Conservation (phyloP, 768 basidiomycete genomes). For the Amanita brunnescens region DNA sequence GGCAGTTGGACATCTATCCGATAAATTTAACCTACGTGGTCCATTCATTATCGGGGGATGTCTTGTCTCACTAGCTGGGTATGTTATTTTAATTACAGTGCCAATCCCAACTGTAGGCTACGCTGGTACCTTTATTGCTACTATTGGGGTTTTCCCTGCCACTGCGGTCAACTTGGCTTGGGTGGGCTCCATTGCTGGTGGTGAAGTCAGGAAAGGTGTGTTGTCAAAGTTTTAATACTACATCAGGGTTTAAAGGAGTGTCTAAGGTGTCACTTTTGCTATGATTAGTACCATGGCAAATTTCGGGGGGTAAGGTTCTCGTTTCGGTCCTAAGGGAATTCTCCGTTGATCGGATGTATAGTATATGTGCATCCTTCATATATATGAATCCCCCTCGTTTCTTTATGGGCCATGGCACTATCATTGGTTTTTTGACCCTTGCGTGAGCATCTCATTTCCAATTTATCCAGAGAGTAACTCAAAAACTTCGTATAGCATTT, state of each 20-base stretch:
- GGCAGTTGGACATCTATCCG: constrained; percentile 31
- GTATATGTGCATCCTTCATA: constrained; percentile 34
- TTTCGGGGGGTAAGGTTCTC: constrained; percentile 31
- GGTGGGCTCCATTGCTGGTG: constrained; percentile 47
- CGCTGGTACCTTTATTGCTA: constrained; percentile 39
- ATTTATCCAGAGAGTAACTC: not conserved
- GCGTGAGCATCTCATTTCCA: constrained; percentile 21
- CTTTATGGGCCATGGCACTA: constrained; percentile 28
- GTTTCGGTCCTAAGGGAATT: not conserved
- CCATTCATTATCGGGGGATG: constrained; percentile 38
- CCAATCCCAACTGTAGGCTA: constrained; percentile 30
- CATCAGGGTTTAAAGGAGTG: not conserved
- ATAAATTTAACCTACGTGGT: constrained; percentile 33
- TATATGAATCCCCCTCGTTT: constrained; percentile 30
- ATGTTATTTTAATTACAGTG: constrained; percentile 36
- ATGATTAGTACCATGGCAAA: constrained; percentile 49
- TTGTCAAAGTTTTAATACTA: not conserved
- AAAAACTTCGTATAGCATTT: constrained; percentile 18
- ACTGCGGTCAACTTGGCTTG: constrained; percentile 42
- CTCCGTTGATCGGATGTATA: constrained; percentile 13
- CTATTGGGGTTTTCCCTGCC: constrained; percentile 45
- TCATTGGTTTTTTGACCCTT: constrained; percentile 21
- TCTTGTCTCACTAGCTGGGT: constrained; percentile 40
- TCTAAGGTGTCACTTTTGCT: constrained; percentile 32
- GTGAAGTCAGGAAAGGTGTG: constrained; percentile 41